A percentile compares a stretch with the other conserved stretches of the same genome.
These are phyloP conservation scores for Chaetomiaceae sp. DNA, from an alignment of 2,329 filamentous ascomycete genomes.

Conservation along the genomic window DNA sequence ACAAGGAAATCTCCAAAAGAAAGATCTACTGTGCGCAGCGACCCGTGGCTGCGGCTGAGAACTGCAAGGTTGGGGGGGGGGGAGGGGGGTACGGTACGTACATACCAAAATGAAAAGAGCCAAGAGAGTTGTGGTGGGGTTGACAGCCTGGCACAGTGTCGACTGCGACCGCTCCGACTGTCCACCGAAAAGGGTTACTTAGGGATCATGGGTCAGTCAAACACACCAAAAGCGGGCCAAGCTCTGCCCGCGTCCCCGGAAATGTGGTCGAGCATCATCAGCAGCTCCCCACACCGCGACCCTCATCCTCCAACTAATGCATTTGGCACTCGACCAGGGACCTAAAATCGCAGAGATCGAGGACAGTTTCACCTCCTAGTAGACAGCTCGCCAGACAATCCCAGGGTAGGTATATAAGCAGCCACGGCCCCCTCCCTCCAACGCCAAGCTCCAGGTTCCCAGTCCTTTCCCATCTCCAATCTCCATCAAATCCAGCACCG, in stretches of 20 bases:
- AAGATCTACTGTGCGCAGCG: too few species aligned
- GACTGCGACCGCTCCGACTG: background rate
- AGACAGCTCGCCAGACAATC: background rate
- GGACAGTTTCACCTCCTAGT: conserved; percentile 8
- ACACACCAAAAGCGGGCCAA: conserved; percentile 10
- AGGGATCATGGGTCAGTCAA: conserved; percentile 4
- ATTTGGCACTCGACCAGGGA: conserved; percentile 1
- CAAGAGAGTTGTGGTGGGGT: background rate
- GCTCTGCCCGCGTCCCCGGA: conserved; percentile 6
- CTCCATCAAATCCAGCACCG: background rate
- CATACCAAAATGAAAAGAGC: background rate
- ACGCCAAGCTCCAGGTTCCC: background rate
- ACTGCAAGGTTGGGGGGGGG: background rate
- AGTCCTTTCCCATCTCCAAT: background rate
- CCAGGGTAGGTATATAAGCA: conserved; percentile 11
- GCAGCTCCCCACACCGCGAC: conserved; percentile 8
- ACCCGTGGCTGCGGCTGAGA: background rate
- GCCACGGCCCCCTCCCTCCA: background rate
- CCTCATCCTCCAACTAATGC: conserved; percentile 3
- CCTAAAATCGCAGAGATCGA: conserved; percentile 1
- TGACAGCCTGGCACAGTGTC: conserved; percentile 3
- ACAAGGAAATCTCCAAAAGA: too few species aligned
- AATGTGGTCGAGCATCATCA: conserved; percentile 3
- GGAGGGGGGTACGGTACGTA: background rate
- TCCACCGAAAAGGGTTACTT: background rate